Percentiles rank a stretch among this genome's conserved stretches.
These are phyloP conservation scores for Arabis hirsuta DNA, from an alignment of 345 rosid genomes.

Conservation along the genomic window DNA sequence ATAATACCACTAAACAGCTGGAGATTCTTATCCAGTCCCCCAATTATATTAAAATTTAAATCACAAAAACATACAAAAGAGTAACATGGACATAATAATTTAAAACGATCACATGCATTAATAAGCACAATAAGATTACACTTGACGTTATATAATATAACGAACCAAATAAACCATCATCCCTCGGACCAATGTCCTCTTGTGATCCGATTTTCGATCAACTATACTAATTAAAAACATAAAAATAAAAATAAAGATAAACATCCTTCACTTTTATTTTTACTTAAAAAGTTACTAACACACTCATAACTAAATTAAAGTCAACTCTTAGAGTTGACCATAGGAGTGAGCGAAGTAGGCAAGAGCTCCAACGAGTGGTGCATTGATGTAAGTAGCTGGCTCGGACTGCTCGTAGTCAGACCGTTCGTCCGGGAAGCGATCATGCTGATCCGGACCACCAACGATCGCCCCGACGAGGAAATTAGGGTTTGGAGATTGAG, in stretches of 20 bases:
- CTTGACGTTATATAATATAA: constrained; percentile 24
- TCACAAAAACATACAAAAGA: constrained; percentile 27
- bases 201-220: constrained; percentile 34
- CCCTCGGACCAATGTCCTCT: constrained; percentile 36
- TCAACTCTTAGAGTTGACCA: constrained; percentile 65
- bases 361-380: constrained; percentile 90
- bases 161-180: constrained; percentile 16
- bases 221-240: constrained; percentile 17
- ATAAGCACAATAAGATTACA: constrained; percentile 29
- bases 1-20: constrained; percentile 32
- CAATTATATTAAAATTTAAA: not conserved
- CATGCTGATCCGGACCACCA: constrained; percentile 86
- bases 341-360: constrained; percentile 87
- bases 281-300: constrained; percentile 13
- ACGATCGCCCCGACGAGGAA: constrained; percentile 81
- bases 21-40: constrained; percentile 28
- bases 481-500: constrained; percentile 84
- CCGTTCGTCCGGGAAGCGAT: constrained; percentile 76
- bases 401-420: constrained; percentile 87
- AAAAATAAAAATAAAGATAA: constrained; percentile 26
- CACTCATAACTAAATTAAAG: constrained; percentile 10
- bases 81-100: constrained; percentile 14
- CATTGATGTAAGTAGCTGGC: constrained; percentile 91
- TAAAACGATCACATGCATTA: constrained; percentile 22
- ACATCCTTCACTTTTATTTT: constrained; percentile 16